Conservation (phyloP, 345 rosid species). For the Eutrema yunnanense region DNA sequence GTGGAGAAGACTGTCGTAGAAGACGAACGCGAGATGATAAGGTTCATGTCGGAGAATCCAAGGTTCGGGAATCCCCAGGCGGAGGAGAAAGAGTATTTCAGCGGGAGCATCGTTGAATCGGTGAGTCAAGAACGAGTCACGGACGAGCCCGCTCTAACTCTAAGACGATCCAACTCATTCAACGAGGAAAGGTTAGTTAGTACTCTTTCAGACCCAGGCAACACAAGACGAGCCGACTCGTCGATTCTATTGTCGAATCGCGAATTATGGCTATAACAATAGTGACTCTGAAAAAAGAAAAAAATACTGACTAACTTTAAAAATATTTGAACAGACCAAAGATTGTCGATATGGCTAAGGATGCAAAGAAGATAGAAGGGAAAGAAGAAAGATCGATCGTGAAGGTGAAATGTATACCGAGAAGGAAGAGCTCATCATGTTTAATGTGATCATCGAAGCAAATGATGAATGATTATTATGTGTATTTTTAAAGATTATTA, state of each 20-base stretch:
- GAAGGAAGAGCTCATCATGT: conserved; percentile 37
- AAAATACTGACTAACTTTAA: not conserved
- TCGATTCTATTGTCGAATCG: not conserved
- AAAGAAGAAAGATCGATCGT: conserved; percentile 34
- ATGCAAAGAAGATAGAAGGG: conserved; percentile 26
- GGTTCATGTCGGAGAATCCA: conserved; percentile 88
- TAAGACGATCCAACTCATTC: conserved; percentile 80
- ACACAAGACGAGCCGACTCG: not conserved
- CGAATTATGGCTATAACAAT: not conserved
- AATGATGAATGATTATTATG: not conserved
- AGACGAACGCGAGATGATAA: conserved; percentile 47
- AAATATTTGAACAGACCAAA: conserved; percentile 29
- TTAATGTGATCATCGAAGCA: conserved; percentile 39
- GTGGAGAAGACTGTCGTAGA: conserved; percentile 42
- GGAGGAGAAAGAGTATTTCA: conserved; percentile 82
- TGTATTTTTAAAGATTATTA: no score
- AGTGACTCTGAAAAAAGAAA: not conserved
- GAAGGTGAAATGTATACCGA: conserved; percentile 67
- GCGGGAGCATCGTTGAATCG: conserved; percentile 78
- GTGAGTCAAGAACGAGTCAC: conserved; percentile 42
- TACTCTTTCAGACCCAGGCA: not conserved
- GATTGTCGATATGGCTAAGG: conserved; percentile 17
- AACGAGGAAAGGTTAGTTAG: conserved; percentile 56
- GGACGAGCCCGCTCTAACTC: conserved; percentile 34
- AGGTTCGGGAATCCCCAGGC: conserved; percentile 78